A percentile compares a stretch with the other conserved stretches of the same genome.
These are phyloP conservation scores for Pneumocystis wakefieldiae DNA, from an alignment of 1,139 yeast genomes.

Conservation along the genomic window DNA sequence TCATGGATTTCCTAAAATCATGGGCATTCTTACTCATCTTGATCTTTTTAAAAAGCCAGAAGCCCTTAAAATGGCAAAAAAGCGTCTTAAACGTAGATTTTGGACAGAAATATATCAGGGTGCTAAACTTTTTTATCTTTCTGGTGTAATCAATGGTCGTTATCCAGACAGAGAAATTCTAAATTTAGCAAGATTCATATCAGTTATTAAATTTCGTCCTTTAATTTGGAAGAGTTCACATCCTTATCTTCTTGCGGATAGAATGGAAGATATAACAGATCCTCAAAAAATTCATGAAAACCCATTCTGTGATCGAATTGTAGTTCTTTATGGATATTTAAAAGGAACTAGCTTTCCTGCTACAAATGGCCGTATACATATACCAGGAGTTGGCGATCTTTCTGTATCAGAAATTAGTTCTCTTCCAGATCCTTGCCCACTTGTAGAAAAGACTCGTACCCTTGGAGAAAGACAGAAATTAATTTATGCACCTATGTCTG, in stretches of 20 bases:
- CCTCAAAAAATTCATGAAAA: conserved; percentile 68
- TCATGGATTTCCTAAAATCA: conserved; percentile 96
- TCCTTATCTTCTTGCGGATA: conserved; percentile 80
- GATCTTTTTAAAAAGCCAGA: conserved; percentile 85
- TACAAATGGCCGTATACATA: conserved; percentile 66
- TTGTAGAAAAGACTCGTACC: conserved; percentile 59
- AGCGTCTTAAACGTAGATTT: conserved; percentile 79
- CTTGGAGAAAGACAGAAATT: conserved; percentile 87
- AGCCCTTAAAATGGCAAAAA: conserved; percentile 81
- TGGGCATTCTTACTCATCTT: conserved; percentile 90
- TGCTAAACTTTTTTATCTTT: conserved; percentile 82
- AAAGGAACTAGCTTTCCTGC: conserved; percentile 82
- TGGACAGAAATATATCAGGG: conserved; percentile 99
- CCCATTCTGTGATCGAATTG: conserved; percentile 71
- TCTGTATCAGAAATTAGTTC: conserved; percentile 64
- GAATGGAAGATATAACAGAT: conserved; percentile 90
- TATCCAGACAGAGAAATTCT: conserved; percentile 94
- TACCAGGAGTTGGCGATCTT: conserved; percentile 92
- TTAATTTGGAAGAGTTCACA: conserved; percentile 98
- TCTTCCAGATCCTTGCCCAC: conserved; percentile 96
- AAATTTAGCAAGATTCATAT: conserved; percentile 78
- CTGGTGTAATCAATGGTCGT: conserved; percentile 93
- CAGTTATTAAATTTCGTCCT: conserved; percentile 96
- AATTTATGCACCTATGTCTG: conserved; percentile 98
- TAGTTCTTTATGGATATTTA: conserved; percentile 84